Conservation (phyloP, 768 basidiomycete genomes). For the Russula emetica region DNA sequence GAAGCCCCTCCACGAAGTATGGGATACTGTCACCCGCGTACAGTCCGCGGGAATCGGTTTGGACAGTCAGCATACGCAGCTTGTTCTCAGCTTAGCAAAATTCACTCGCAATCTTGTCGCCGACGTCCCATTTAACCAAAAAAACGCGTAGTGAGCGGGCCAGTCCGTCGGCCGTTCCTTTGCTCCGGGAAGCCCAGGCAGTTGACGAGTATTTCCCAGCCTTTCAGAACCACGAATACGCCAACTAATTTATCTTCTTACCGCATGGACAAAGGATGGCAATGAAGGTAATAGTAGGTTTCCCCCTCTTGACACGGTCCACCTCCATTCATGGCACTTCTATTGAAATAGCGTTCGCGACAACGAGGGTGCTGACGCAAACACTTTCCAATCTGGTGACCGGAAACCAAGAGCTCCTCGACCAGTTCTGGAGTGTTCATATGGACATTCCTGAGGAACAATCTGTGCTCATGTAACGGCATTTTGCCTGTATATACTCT, state of each 20-base stretch:
- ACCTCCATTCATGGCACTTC: not conserved
- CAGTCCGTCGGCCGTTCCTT: not conserved
- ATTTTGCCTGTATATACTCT: constrained; percentile 11
- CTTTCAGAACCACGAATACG: constrained; percentile 69
- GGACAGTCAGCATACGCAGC: constrained; percentile 36
- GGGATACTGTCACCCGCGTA: constrained; percentile 38
- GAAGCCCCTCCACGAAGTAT: constrained; percentile 36
- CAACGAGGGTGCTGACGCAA: constrained; percentile 68
- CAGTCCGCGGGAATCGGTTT: constrained; percentile 40
- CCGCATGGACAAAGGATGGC: constrained; percentile 65
- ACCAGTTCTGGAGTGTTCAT: constrained; percentile 60
- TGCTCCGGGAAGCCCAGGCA: not conserved
- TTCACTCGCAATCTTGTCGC: constrained; percentile 85
- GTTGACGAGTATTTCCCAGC: constrained; percentile 38
- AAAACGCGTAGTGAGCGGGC: constrained; percentile 60
- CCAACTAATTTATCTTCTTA: constrained; percentile 63
- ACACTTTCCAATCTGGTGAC: constrained; percentile 83
- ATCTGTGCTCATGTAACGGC: constrained; percentile 61
- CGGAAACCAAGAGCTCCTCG: constrained; percentile 54
- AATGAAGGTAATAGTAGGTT: constrained; percentile 45
- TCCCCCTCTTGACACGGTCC: not conserved
- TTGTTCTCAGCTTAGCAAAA: constrained; percentile 46
- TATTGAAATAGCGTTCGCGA: constrained; percentile 47
- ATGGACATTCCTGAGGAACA: constrained; percentile 67
- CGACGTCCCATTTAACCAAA: constrained; percentile 68